Evolutionary conservation across 2,329 filamentous ascomycete genomes (phyloP), one percentile per base, ranked within the genome.

Genomic region (Venturia oleaginea): DNA sequence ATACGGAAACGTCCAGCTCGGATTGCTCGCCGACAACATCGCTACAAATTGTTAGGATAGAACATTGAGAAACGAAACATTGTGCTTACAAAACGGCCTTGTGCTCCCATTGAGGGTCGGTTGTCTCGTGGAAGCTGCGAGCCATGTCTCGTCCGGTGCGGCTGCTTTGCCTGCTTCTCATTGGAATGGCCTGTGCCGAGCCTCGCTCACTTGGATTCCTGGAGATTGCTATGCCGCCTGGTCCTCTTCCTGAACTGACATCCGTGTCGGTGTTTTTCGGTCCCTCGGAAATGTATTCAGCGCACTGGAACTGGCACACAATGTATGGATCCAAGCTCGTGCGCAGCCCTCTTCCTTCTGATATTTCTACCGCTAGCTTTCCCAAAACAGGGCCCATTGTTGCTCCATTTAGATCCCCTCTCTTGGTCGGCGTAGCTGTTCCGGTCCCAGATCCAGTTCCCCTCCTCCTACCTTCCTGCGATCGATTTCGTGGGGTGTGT

Each of bases 161-260:
- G 78, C 93, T 97, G 78, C 93, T 97, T 74, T 97, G 94, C 64
- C 94, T 87, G 75, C 92, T 97, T 71, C 89, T 88, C 91, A 97
- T 97, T 1, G 94, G 94, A 68, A 99, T 97, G 38, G 92, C 91
- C 87, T 97, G 93, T 19, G 92, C 84, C 62, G 88, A 85, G 37
- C 96, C 91, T 72, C 90, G 94, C 65, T 87, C 89, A 67, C 89
- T 86, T 65, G 88, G 83, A 70, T 82, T 84, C 71, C 77, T 77
- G 71, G 75, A 81, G 70, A 82, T 82, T 30, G 79, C 75, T 64
- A 82, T 77, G 24, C 77, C 76, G 62, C 71, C 76, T 24, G 72
- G 32, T 19, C 30, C 62, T 59, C 30, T 34, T 3, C 51, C 40
- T 11, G 51, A 17, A 17, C 30, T 62, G 19, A 17, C 24, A 22